A percentile compares a stretch with the other conserved stretches of the same genome.
Evolutionary conservation across 1,284 basidiomycete species (phyloP).

Genomic region (Moniliophthora roreri): DNA sequence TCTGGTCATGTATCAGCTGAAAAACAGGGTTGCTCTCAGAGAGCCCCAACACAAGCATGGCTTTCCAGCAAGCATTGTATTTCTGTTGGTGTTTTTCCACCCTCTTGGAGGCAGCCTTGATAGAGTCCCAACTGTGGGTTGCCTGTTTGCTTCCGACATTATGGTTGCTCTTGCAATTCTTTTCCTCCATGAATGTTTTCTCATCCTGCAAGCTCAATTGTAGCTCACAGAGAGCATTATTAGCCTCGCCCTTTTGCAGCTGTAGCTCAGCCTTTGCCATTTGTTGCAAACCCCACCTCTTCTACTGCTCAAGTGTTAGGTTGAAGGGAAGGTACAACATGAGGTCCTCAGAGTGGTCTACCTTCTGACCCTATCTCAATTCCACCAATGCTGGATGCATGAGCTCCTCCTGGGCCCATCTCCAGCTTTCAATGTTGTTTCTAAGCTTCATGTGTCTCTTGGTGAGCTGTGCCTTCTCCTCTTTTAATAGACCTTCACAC

Average conservation of each 20-base stretch:
- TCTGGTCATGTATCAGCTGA: background rate
- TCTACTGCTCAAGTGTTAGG: background rate
- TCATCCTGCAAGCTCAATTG: background rate
- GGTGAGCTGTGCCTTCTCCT: no score
- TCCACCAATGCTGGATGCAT: no score
- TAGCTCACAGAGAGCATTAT: background rate
- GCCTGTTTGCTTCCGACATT: constrained; percentile 5
- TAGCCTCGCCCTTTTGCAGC: constrained; percentile 3
- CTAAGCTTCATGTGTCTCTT: no score
- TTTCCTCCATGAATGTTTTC: background rate
- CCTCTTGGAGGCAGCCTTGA: background rate
- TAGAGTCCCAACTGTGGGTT: background rate
- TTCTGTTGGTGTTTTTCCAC: background rate
- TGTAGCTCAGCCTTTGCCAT: constrained; percentile 5
- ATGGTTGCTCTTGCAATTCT: background rate
- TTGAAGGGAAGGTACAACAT: background rate
- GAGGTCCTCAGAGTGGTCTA: no score
- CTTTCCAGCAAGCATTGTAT: constrained; percentile 4
- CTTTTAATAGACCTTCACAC: no score
- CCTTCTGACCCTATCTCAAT: no score
- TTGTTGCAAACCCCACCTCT: background rate
- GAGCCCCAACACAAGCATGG: constrained; percentile 5
- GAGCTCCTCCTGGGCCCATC: no score
- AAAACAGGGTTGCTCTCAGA: background rate
- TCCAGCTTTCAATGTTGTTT: no score